A percentile compares a stretch with the other conserved stretches of the same genome.
Evolutionary conservation across 257 asterid species (phyloP).

Genomic region (Plectranthus barbatus): DNA sequence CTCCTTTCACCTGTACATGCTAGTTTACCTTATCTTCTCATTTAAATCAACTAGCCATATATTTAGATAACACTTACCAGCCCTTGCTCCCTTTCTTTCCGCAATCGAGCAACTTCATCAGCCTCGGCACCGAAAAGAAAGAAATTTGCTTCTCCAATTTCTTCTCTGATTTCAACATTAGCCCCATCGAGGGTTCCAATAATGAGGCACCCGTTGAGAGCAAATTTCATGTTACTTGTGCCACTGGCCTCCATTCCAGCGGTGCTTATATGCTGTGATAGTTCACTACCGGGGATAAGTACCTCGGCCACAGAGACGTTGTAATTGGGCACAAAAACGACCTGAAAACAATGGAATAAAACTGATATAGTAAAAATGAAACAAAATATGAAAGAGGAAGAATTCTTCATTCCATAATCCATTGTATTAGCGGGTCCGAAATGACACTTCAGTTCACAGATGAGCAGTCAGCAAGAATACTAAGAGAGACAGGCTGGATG

Average conservation of each 20-base stretch:
- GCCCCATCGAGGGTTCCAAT: constrained; percentile 98
- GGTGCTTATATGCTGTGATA: constrained; percentile 97
- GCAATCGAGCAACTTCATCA: constrained; percentile 75
- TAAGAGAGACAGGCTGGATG: background rate
- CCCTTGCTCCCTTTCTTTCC: constrained; percentile 91
- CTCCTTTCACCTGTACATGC: background rate
- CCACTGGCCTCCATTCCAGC: constrained; percentile 99
- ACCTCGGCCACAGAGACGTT: constrained; percentile 98
- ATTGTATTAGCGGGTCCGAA: background rate
- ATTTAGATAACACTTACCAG: constrained; percentile 31
- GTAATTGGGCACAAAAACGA: constrained; percentile 93
- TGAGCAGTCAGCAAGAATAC: background rate
- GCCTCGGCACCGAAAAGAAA: constrained; percentile 96
- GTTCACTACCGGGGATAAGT: constrained; percentile 97
- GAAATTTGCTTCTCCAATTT: constrained; percentile 81
- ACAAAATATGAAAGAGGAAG: background rate
- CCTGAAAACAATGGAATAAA: constrained; percentile 33
- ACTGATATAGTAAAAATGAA: background rate
- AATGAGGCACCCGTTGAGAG: constrained; percentile 95
- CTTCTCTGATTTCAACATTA: constrained; percentile 96
- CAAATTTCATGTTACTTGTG: constrained; percentile 97
- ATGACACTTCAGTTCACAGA: background rate
- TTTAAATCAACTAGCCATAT: no score
- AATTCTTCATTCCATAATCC: background rate
- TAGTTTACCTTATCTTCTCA: no score